Conservation (phyloP, 495 filamentous ascomycete species). For the Penicillium longicatenatum region DNA sequence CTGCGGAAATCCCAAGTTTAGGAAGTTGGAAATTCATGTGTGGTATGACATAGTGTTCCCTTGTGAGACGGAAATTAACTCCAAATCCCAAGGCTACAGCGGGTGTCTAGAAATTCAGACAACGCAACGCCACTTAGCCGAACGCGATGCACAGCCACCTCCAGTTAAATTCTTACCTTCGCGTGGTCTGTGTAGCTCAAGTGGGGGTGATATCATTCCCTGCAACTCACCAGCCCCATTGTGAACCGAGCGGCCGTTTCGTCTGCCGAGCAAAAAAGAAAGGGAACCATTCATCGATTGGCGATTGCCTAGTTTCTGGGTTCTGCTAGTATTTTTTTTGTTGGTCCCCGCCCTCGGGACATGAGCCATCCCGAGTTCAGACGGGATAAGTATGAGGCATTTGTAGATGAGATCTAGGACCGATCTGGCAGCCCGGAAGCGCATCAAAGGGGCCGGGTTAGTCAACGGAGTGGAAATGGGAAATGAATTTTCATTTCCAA, state of each 20-base stretch:
- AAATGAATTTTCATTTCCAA: not conserved
- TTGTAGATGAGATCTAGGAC: constrained; percentile 26
- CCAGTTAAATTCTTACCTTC: constrained; percentile 15
- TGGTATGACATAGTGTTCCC: not conserved
- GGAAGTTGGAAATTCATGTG: too few relatives aligned
- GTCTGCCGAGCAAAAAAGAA: not conserved
- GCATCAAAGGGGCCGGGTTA: not conserved
- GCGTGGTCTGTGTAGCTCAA: not conserved
- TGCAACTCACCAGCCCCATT: constrained; percentile 25
- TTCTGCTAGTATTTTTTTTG: constrained; percentile 1
- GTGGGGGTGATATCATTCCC: not conserved
- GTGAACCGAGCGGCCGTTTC: constrained; percentile 22
- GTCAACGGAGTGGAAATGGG: not conserved
- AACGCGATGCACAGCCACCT: constrained; percentile 29
- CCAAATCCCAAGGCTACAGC: constrained; percentile 15
- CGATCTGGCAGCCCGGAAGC: constrained; percentile 25
- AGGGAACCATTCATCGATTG: not conserved
- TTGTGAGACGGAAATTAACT: not conserved
- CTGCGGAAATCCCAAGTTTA: not conserved
- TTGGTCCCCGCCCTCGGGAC: not conserved
- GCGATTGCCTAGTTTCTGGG: not conserved
- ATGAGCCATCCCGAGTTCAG: not conserved
- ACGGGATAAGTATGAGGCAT: constrained; percentile 30
- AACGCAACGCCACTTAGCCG: constrained; percentile 22
- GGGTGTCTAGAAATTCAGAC: constrained; percentile 17